Evolutionary conservation across 306 rosid species (phyloP), one percentile per base, ranked within the genome.

Genomic region (Mucuna pruriens): DNA sequence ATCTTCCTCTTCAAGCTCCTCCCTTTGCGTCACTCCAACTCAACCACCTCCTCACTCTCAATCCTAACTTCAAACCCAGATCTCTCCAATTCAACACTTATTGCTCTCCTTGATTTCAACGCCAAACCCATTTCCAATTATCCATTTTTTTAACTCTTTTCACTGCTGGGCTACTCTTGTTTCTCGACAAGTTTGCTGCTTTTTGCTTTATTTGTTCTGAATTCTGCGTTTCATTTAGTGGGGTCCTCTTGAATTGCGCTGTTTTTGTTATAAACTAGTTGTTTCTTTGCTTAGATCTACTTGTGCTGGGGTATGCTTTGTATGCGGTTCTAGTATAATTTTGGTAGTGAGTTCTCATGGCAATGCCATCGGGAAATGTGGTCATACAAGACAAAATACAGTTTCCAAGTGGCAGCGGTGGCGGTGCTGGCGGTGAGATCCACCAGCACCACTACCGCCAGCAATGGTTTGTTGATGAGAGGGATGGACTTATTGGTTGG

Each of bases 331-430:
- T 86, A 78, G 92, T 64, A 83, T 72, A 16, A 75, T 48, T 7
- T 57, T 82, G 77, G 25, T 45, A 69, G 79, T 71, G 86, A 80
- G 82, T 82, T 88, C 88, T 87, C 89, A 94, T 94, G 95, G 91
- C 98, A 91, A 91, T 92, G 97, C 97, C 98, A 80, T 88, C 98
- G 79, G 97, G 92, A 76, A 94, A 94, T 85, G 91, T 84, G 85
- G 92, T 87, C 25, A 71, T 85, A 17, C 86, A 90, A 9, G 97
- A 94, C 83, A 94, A 94, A 90, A 89, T 92, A 89, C 92, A 88
- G 89, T 91, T 77, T 85, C 86, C 92, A 25, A 87, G 83, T 75
- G 93, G 85, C n/a, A 85, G 81, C 4, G 54, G 45, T 42, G 71
- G 49, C 58, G 85, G 67, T 13, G 88, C 78, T 2, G 89, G 87